These are phyloP conservation scores for Cytospora leucostoma DNA, from an alignment of 2,329 filamentous ascomycete species.

Conservation along the genomic window DNA sequence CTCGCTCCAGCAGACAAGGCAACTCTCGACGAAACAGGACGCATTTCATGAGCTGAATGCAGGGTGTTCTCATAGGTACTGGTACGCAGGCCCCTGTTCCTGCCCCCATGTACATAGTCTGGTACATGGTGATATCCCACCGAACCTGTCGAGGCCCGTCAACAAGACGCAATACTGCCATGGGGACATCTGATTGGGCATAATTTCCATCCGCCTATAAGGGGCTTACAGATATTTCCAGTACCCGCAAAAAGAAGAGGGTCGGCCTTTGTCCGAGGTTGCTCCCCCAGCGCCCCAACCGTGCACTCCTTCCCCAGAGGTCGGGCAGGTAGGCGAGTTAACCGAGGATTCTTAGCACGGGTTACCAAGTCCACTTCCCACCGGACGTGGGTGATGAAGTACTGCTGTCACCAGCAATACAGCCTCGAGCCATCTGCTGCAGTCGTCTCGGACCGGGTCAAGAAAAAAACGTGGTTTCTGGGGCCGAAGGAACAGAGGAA, in stretches of 20 bases:
- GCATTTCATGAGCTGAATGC: not conserved
- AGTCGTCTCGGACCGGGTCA: not conserved
- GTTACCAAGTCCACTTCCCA: not conserved
- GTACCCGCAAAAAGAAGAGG: not conserved
- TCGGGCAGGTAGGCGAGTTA: not conserved
- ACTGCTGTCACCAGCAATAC: not conserved
- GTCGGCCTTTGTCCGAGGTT: conserved; percentile 16
- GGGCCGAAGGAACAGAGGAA: not conserved
- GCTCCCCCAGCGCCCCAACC: conserved; percentile 18
- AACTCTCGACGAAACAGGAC: not conserved
- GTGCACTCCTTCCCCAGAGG: conserved; percentile 12
- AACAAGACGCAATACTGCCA: not conserved
- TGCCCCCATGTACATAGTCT: too few relatives aligned
- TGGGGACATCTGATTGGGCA: not conserved
- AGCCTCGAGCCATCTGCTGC: not conserved
- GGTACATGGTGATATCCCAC: not conserved
- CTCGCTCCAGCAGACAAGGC: not conserved
- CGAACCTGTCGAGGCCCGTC: not conserved
- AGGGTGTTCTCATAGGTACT: not conserved
- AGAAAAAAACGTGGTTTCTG: not conserved
- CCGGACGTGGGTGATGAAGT: not conserved
- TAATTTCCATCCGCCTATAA: not conserved
- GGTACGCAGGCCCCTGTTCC: not conserved
- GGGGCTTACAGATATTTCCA: not conserved
- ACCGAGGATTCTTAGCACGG: not conserved